A percentile compares a stretch with the other conserved stretches of the same genome.
These are phyloP conservation scores for Hawksworthiomyces lignivorus DNA, from an alignment of 2,329 filamentous ascomycete genomes.

Conservation along the genomic window DNA sequence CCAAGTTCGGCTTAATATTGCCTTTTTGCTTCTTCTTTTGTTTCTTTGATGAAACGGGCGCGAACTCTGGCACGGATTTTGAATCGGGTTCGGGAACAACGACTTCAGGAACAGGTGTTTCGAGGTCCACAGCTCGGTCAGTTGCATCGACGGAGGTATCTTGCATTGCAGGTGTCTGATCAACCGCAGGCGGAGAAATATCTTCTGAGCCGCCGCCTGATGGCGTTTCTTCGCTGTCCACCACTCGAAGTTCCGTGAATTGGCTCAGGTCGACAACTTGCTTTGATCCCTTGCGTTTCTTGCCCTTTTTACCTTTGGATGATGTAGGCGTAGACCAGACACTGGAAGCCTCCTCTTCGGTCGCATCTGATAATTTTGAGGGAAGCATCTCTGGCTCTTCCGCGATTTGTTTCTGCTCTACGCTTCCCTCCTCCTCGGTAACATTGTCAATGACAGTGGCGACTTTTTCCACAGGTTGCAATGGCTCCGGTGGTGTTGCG, in stretches of 20 bases:
- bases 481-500: background rate
- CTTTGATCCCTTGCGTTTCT: conserved; percentile 4
- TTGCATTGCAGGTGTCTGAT: too few relatives aligned
- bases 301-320: conserved; percentile 5
- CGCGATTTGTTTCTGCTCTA: conserved; percentile 2
- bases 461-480: background rate
- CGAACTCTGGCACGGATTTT: too few relatives aligned
- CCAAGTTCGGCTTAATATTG: conserved; percentile 1
- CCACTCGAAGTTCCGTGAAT: background rate
- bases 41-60: background rate
- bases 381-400: background rate
- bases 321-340: conserved; percentile 2
- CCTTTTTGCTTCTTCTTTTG: conserved; percentile 7
- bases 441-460: background rate
- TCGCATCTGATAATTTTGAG: background rate
- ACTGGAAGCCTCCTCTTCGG: background rate
- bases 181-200: too few relatives aligned
- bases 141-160: too few relatives aligned
- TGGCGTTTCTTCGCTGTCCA: too few relatives aligned
- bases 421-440: background rate
- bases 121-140: too few relatives aligned
- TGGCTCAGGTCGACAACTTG: background rate
- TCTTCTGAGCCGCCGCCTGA: too few relatives aligned
- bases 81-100: too few relatives aligned
- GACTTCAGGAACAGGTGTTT: too few relatives aligned